Percentiles rank a stretch among this genome's conserved stretches.
Conservation (phyloP, 2,329 filamentous ascomycete species). For the Mycocentrospora acerina region DNA sequence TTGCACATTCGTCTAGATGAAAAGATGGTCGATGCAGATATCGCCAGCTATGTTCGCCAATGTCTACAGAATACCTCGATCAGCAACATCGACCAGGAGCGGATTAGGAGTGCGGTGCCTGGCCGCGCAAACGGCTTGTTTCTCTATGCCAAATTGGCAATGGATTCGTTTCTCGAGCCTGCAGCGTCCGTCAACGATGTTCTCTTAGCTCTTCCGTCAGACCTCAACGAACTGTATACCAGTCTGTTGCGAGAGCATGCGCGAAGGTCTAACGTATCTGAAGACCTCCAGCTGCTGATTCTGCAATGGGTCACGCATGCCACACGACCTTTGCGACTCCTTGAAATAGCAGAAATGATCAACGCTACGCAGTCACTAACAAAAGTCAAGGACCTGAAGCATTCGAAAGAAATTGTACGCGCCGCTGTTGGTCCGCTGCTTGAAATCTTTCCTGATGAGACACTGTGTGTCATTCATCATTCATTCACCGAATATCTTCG, state of each 20-base stretch:
- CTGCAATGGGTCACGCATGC: slow-evolving; percentile 48
- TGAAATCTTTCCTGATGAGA: slow-evolving; percentile 50
- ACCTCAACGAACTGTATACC: slow-evolving; percentile 46
- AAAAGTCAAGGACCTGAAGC: not conserved
- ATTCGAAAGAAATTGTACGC: slow-evolving; percentile 41
- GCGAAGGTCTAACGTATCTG: slow-evolving; percentile 29
- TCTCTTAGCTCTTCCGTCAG: slow-evolving; percentile 37
- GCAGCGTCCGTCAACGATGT: slow-evolving; percentile 23
- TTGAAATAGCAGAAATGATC: slow-evolving; percentile 44
- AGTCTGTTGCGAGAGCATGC: slow-evolving; percentile 42
- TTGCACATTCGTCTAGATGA: slow-evolving; percentile 44
- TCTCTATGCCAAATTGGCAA: slow-evolving; percentile 48
- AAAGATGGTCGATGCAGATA: slow-evolving; percentile 44
- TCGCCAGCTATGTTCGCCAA: slow-evolving; percentile 40
- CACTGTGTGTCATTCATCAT: slow-evolving; percentile 50
- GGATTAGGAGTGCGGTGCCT: slow-evolving; percentile 32
- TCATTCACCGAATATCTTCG: slow-evolving; percentile 52
- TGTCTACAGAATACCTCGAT: slow-evolving; percentile 17
- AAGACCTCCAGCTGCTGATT: slow-evolving; percentile 41
- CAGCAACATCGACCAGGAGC: not conserved
- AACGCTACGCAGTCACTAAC: slow-evolving; percentile 6
- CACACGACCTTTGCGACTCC: slow-evolving; percentile 44
- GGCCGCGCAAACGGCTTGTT: slow-evolving; percentile 48
- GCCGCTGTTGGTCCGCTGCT: slow-evolving; percentile 46
- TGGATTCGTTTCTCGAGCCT: slow-evolving; percentile 41